A percentile compares a stretch with the other conserved stretches of the same genome.
Evolutionary conservation across 176 grass and related monocot genomes (phyloP).

Genomic region (Zea luxurians): DNA sequence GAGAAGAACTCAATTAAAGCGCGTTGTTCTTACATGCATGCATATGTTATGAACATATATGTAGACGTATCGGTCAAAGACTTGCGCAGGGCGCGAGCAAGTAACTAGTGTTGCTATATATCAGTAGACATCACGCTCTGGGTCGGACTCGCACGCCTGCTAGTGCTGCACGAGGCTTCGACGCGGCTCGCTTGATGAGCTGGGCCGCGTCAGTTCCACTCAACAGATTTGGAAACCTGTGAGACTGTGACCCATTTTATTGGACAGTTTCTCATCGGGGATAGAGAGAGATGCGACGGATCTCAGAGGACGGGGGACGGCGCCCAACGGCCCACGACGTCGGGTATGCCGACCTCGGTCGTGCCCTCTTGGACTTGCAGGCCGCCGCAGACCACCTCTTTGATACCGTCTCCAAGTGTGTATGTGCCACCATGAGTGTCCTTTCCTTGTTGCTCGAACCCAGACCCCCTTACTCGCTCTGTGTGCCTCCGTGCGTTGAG

Average conservation of each 20-base stretch:
- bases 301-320: constrained; percentile 67
- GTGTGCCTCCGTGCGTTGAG: not conserved
- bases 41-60: too few species aligned
- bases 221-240: not conserved
- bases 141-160: too few species aligned
- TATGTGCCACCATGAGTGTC: constrained; percentile 3
- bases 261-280: not conserved
- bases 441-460: not conserved
- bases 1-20: too few species aligned
- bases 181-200: not conserved
- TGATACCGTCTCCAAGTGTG: constrained; percentile 48
- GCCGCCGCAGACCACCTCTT: constrained; percentile 63
- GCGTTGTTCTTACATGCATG: too few species aligned
- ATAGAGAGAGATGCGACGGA: constrained; percentile 47
- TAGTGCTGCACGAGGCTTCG: not conserved
- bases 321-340: constrained; percentile 46
- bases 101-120: too few species aligned
- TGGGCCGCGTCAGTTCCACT: not conserved
- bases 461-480: too few species aligned
- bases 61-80: too few species aligned
- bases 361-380: constrained; percentile 64
- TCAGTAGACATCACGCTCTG: too few species aligned
- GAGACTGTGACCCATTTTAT: not conserved
- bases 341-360: constrained; percentile 63
- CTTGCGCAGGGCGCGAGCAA: too few species aligned